Conservation (phyloP, 139 green algal genomes). For the Chlorella vulgaris region DNA sequence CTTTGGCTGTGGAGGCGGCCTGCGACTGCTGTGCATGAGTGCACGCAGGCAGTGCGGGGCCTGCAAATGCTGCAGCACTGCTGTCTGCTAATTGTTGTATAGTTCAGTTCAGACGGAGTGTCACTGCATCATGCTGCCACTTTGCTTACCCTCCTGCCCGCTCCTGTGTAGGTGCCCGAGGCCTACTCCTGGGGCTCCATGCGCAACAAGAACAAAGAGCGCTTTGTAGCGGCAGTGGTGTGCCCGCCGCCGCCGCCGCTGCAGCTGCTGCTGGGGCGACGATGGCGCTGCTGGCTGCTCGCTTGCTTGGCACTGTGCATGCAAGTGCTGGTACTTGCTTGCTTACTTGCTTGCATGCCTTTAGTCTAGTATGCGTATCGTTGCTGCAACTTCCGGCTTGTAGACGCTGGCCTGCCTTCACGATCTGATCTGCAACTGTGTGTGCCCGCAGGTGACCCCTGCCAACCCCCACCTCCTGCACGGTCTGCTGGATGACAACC, state of each 20-base stretch:
- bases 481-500: conserved; percentile 52
- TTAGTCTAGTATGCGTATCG: no score
- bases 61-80: no score
- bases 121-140: no score
- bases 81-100: no score
- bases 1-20: no score
- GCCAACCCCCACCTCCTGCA: conserved; percentile 66
- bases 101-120: no score
- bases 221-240: conserved; percentile 22
- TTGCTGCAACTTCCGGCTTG: no score
- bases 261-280: background rate
- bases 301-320: background rate
- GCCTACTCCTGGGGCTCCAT: conserved; percentile 50
- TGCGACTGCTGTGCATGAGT: no score
- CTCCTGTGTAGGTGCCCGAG: conserved; percentile 31
- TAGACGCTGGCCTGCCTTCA: no score
- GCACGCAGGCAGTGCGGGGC: no score
- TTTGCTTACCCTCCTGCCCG: no score
- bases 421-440: conserved; percentile 17
- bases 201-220: conserved; percentile 52
- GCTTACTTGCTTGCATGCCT: no score
- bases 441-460: conserved; percentile 64
- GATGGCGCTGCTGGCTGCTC: background rate
- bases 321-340: background rate
- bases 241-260: background rate